Percentiles rank a stretch among this genome's conserved stretches.
Evolutionary conservation across 352 stramenopile genomes (phyloP).

Genomic region (Pythium apleroticum): DNA sequence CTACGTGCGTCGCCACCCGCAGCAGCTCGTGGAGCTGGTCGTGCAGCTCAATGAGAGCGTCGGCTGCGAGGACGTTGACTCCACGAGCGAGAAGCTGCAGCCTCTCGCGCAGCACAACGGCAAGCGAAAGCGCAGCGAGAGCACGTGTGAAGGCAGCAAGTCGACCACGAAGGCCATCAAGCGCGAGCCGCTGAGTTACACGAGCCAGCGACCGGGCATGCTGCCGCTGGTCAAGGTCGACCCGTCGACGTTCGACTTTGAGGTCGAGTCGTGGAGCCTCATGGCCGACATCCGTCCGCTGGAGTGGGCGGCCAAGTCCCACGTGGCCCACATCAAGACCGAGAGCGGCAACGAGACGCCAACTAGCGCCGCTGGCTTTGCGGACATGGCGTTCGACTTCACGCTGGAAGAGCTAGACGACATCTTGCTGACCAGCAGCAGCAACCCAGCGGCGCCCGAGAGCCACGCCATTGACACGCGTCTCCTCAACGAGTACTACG

Average conservation of each 20-base stretch:
- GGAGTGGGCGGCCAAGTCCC: conserved; percentile 26
- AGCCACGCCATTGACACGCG: conserved; percentile 6
- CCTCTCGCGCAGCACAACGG: conserved; percentile 5
- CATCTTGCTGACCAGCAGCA: conserved; percentile 22
- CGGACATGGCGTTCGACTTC: conserved; percentile 27
- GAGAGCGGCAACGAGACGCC: conserved; percentile 31
- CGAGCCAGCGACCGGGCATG: not conserved
- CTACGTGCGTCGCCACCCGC: conserved; percentile 58
- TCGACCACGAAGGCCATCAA: conserved; percentile 14
- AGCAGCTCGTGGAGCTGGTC: conserved; percentile 57
- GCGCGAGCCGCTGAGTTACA: conserved; percentile 6
- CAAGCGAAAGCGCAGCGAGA: conserved; percentile 29
- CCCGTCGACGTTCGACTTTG: conserved; percentile 26
- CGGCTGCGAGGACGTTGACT: not conserved
- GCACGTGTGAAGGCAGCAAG: conserved; percentile 15
- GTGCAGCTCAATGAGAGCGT: conserved; percentile 25
- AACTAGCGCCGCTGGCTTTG: conserved; percentile 22
- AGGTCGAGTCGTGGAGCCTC: conserved; percentile 29
- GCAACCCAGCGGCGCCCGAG: not conserved
- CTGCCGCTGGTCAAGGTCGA: conserved; percentile 23
- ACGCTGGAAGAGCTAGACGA: conserved; percentile 33
- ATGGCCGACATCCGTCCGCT: conserved; percentile 25
- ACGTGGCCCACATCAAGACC: conserved; percentile 19
- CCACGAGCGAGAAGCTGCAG: not conserved
- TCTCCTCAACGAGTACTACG: conserved; percentile 22